Evolutionary conservation across 1,284 basidiomycete genomes (phyloP), one percentile per base, ranked within the genome.

Genomic region (Pascua guehoae): DNA sequence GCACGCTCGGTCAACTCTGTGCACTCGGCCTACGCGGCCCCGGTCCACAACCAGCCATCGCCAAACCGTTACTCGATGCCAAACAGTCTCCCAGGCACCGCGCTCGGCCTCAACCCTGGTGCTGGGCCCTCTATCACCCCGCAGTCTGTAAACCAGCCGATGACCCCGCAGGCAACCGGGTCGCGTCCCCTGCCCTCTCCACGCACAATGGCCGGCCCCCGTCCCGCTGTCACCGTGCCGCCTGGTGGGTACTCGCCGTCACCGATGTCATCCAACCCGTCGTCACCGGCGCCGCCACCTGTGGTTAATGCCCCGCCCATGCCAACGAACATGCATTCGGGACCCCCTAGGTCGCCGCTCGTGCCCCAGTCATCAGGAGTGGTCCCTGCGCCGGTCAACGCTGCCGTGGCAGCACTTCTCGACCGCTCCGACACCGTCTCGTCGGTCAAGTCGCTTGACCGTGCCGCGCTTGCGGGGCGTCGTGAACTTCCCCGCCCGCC

Each of bases 371-470:
- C 16, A 24, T 44, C n/a, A 16, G 7, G 40, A 43, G 12, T 18
- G 40, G 39, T 9, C 54, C 50, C 52, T 17, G 37, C 47, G 2
- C 47, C 56, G 7, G 45, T 46, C 49, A 37, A 49, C 39, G 9
- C 56, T 24, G 51, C 49, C 44, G 41, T 62, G 50, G 39, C 50
- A 17, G 40, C 60, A 53, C 45, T 56, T 15, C 55, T 74, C 11
- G 70, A 74, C 18, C 65, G 74, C 10, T 73, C 73, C 1, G 72
- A 76, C 51, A 76, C 75, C 0, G 49, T 74, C 37, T 70, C 72
- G 9, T 75, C 74, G 1, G 61, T 77, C 38, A 72, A 69, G 51
- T 76, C 74, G 1, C 61, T 76, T 1, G 74, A 76, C 57, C 66
- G 72, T 0, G 56, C 57, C n/a, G 66, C 60, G 7, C 70, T 67